A percentile compares a stretch with the other conserved stretches of the same genome.
Evolutionary conservation across 495 filamentous ascomycete species (phyloP).

Genomic region (Tuber melanosporum): DNA sequence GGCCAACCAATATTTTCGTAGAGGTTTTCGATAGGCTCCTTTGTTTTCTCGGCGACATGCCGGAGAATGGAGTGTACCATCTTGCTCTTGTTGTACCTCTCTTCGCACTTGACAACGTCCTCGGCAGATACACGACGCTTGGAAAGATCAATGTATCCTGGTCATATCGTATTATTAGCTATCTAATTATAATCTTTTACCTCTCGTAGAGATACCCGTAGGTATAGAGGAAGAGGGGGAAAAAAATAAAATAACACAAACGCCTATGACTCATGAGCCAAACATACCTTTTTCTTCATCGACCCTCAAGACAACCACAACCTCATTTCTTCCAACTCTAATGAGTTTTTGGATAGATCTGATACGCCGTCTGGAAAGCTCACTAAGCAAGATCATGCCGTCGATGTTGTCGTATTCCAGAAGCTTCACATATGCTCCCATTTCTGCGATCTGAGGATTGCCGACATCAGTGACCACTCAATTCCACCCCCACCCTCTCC

Average conservation of each 20-base stretch:
- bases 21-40: conserved; percentile 82
- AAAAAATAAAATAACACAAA: conserved; percentile 7
- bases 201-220: neutral
- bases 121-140: conserved; percentile 96
- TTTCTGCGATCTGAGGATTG: conserved; percentile 78
- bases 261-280: conserved; percentile 12
- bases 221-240: neutral
- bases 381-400: conserved; percentile 96
- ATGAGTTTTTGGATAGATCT: conserved; percentile 98
- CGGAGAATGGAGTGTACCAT: conserved; percentile 97
- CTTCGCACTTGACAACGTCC: conserved; percentile 96
- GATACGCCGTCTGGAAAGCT: conserved; percentile 93
- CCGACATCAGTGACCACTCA: conserved; percentile 7
- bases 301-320: conserved; percentile 93
- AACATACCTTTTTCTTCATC: conserved; percentile 92
- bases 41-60: conserved; percentile 94
- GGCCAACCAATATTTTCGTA: conserved; percentile 96
- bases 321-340: conserved; percentile 93
- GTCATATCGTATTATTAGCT: conserved; percentile 15
- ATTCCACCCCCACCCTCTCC: neutral
- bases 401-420: conserved; percentile 99
- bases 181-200: conserved; percentile 12
- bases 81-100: conserved; percentile 99
- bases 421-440: conserved; percentile 98
- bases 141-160: conserved; percentile 94